Evolutionary conservation across 495 filamentous ascomycete species (phyloP).

Genomic region (Amphirosellinia nigrospora): DNA sequence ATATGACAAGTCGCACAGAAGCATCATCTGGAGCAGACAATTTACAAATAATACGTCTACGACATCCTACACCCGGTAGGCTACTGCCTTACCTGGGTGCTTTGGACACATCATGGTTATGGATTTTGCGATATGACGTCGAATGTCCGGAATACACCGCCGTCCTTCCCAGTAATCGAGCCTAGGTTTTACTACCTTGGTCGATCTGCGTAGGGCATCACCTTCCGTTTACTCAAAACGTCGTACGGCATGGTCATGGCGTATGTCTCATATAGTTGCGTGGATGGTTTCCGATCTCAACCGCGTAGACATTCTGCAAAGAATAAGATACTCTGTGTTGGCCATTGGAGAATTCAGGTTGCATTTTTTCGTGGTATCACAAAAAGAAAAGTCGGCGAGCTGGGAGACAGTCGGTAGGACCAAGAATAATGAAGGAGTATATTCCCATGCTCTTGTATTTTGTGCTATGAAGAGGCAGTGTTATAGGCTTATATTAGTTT

Average conservation of each 20-base stretch:
- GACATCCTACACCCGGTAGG: slow-evolving; percentile 63
- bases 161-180: slow-evolving; percentile 30
- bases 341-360: slow-evolving; percentile 42
- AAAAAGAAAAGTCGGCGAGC: slow-evolving; percentile 27
- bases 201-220: slow-evolving; percentile 35
- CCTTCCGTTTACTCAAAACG: slow-evolving; percentile 31
- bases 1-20: slow-evolving; percentile 42
- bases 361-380: slow-evolving; percentile 29
- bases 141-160: slow-evolving; percentile 30
- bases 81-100: slow-evolving; percentile 57
- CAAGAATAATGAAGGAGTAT: slow-evolving; percentile 18
- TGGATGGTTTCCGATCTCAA: slow-evolving; percentile 40
- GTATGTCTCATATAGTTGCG: slow-evolving; percentile 42
- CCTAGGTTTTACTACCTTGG: slow-evolving; percentile 22
- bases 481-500: slow-evolving; percentile 32
- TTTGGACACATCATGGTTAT: slow-evolving; percentile 67
- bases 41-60: slow-evolving; percentile 57
- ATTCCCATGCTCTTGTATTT: slow-evolving; percentile 34
- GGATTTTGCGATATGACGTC: slow-evolving; percentile 59
- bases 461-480: slow-evolving; percentile 32
- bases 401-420: slow-evolving; percentile 17
- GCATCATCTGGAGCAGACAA: slow-evolving; percentile 63
- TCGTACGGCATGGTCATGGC: slow-evolving; percentile 30
- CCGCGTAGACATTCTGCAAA: slow-evolving; percentile 42
- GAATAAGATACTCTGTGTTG: slow-evolving; percentile 41